Percentiles rank a stretch among this genome's conserved stretches.
These are phyloP conservation scores for Coprinellus micaceus DNA, from an alignment of 768 basidiomycete genomes.

Conservation along the genomic window DNA sequence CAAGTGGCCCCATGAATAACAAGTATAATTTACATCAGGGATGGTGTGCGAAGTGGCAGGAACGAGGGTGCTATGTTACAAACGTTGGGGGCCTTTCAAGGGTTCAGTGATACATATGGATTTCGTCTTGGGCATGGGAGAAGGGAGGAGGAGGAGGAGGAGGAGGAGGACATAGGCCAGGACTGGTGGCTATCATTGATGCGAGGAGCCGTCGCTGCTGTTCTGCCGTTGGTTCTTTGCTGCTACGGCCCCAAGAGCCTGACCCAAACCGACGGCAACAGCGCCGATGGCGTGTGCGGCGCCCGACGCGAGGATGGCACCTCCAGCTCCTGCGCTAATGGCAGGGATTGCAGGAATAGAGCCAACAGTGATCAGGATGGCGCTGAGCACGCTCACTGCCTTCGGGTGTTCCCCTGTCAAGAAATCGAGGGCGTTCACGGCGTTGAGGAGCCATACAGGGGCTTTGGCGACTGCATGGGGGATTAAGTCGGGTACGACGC, in stretches of 20 bases:
- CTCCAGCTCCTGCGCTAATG: slow-evolving; percentile 65
- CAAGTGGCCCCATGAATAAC: neutral
- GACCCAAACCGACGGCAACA: slow-evolving; percentile 71
- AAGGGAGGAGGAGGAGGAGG: too few species aligned
- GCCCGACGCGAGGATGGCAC: slow-evolving; percentile 66
- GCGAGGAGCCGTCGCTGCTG: slow-evolving; percentile 13
- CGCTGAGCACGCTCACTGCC: slow-evolving; percentile 67
- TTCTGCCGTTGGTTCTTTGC: slow-evolving; percentile 29
- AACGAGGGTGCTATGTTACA: neutral
- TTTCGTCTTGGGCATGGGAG: too few species aligned
- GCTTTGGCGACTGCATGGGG: slow-evolving; percentile 52
- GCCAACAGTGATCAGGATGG: slow-evolving; percentile 76
- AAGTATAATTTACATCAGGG: neutral
- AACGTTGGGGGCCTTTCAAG: neutral
- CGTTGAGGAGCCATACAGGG: slow-evolving; percentile 75
- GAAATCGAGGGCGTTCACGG: slow-evolving; percentile 70
- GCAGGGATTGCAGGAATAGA: slow-evolving; percentile 71
- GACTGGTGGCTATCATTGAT: neutral
- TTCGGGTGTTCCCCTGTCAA: slow-evolving; percentile 74
- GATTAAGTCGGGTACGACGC: slow-evolving; percentile 10
- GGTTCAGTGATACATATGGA: neutral
- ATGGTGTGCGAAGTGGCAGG: neutral
- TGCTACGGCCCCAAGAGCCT: slow-evolving; percentile 35
- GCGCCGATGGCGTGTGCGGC: slow-evolving; percentile 78
- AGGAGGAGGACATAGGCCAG: too few species aligned